Evolutionary conservation across 1,284 basidiomycete species (phyloP).

Genomic region (Phylloporus gajari): DNA sequence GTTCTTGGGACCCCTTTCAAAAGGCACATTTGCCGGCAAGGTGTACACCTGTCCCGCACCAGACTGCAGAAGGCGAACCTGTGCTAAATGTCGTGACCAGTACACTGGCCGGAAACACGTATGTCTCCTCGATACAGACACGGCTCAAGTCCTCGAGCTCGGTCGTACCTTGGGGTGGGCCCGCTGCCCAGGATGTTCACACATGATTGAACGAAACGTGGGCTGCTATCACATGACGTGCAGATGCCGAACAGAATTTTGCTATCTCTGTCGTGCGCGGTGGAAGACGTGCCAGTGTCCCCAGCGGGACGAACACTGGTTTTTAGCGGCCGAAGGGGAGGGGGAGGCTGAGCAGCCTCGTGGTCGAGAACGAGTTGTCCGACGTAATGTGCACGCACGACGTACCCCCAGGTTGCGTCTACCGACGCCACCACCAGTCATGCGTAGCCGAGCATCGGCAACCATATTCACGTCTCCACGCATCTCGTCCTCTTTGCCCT

Average conservation of each 20-base stretch:
- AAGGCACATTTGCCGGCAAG: conserved; percentile 16
- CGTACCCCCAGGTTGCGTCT: background rate
- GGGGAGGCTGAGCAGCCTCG: background rate
- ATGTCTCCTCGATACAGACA: conserved; percentile 44
- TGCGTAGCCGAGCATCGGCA: background rate
- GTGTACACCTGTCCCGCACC: conserved; percentile 36
- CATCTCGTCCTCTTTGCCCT: too few species aligned
- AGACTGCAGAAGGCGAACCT: conserved; percentile 46
- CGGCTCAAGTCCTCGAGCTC: conserved; percentile 45
- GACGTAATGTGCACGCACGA: too few species aligned
- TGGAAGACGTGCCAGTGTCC: background rate
- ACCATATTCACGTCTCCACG: too few species aligned
- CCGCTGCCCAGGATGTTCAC: background rate
- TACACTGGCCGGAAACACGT: conserved; percentile 30
- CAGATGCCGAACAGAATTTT: background rate
- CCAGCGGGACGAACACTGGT: background rate
- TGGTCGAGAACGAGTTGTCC: too few species aligned
- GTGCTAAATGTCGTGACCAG: conserved; percentile 47
- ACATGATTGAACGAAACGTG: background rate
- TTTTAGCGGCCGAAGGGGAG: background rate
- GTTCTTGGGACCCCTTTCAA: conserved; percentile 52
- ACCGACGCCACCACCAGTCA: background rate
- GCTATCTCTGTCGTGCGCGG: background rate
- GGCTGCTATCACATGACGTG: conserved; percentile 1
- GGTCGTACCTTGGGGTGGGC: conserved; percentile 50